Evolutionary conservation across 2,329 filamentous ascomycete species (phyloP).

Genomic region (Aspergillus terreus): DNA sequence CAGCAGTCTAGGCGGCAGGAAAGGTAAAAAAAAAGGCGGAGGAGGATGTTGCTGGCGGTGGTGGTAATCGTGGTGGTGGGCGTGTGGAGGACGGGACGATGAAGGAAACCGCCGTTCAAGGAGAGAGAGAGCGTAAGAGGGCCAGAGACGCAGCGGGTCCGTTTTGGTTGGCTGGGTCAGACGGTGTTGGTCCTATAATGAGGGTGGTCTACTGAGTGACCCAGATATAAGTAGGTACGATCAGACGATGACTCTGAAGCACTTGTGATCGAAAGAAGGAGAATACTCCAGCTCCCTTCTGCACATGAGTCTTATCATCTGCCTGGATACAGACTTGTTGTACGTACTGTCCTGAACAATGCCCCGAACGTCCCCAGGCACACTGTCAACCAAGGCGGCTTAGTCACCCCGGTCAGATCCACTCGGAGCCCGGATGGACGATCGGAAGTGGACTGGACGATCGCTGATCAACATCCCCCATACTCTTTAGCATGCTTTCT

Average conservation of each 20-base stretch:
- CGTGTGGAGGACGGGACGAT: conserved; percentile 1
- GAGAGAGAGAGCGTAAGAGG: background rate
- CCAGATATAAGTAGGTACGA: no score
- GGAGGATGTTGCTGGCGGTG: background rate
- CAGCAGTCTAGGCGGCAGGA: background rate
- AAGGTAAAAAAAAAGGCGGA: background rate
- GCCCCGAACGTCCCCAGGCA: background rate
- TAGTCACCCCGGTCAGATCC: conserved; percentile 1
- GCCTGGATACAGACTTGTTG: no score
- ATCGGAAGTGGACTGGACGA: conserved; percentile 6
- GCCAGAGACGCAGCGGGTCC: background rate
- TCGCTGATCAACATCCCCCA: conserved; percentile 7
- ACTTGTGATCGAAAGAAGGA: no score
- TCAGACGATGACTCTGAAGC: no score
- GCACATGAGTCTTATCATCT: no score
- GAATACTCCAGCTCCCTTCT: no score
- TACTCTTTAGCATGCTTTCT: conserved; percentile 3
- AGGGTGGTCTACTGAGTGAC: no score
- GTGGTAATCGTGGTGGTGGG: background rate
- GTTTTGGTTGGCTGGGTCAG: conserved; percentile 5
- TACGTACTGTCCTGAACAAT: no score
- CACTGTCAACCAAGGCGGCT: conserved; percentile 2
- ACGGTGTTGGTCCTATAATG: background rate
- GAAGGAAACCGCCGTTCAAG: conserved; percentile 3
- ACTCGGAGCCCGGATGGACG: conserved; percentile 4